Evolutionary conservation across 225 moss, liverwort and hornwort genomes (phyloP).

Genomic region (Lunularia cruciata): DNA sequence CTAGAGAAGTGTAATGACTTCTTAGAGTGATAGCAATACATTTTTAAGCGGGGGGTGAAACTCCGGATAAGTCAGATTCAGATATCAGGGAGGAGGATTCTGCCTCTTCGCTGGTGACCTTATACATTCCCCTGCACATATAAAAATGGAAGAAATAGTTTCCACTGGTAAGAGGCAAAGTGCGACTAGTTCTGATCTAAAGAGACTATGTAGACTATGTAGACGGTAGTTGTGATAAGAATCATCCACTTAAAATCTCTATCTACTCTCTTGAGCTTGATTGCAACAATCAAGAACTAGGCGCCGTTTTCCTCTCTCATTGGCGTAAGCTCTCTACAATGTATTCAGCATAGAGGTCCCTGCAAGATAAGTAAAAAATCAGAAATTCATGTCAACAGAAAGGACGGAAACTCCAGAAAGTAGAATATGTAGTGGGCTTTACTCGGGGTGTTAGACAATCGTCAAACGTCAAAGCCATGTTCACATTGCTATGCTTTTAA

Average conservation of each 20-base stretch:
- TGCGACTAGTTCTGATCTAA: neutral
- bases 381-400: conserved; percentile 14
- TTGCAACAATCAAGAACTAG: conserved; percentile 10
- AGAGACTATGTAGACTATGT: neutral
- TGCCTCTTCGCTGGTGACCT: conserved; percentile 2
- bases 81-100: conserved; percentile 1
- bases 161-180: conserved; percentile 12
- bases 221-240: neutral
- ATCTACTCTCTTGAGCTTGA: neutral
- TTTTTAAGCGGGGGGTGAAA: neutral
- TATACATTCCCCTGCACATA: conserved; percentile 21
- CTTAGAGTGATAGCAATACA: no score
- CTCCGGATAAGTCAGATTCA: neutral
- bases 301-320: conserved; percentile 25
- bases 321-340: conserved; percentile 38
- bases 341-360: conserved; percentile 38
- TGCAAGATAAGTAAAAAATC: conserved; percentile 15
- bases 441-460: neutral
- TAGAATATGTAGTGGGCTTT: neutral
- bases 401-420: neutral
- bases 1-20: no score
- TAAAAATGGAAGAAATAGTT: neutral
- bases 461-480: neutral
- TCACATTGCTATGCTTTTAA: neutral
- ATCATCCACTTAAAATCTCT: conserved; percentile 1